Base-by-base conservation (phyloP, 208 protist genomes). In the Leishmania martiniquensis region DNA sequence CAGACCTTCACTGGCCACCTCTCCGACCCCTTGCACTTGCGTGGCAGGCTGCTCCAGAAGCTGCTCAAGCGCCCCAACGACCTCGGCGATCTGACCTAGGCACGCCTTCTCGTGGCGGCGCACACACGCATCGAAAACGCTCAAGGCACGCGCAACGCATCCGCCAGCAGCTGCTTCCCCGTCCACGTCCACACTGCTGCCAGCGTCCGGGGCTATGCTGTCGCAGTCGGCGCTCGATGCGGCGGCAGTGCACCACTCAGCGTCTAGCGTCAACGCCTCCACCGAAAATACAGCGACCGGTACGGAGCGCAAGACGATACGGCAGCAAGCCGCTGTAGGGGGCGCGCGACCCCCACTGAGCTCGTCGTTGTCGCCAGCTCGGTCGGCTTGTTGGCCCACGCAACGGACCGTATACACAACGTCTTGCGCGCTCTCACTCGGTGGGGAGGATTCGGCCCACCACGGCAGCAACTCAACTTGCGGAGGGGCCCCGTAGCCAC, bases 261-360 rank as follows among this genome's bases (percentile, higher is more conserved):
- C 74, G 72, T 77, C 67, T 37, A 72, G 51, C 45, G 78, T 22
- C 10, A 82, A 74, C 44, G 54, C 45, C 34, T 29, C 25, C 9
- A 73, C n/a, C 20, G 78, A 17, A 25, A 76, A 57, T 10, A 82
- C 42, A 0, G 62, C 17, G 1, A 82, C 78, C 5, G 78, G 78
- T 4, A 68, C 49, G 25, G 78, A 77, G 17, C 34, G 70, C 78
- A 82, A n/a, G 39, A 51, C 32, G 15, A 82, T 45, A n/a, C 52
- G 77, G 22, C 77, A 74, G 20, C 10, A 20, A 15, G 17, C 57
- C 12, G 5, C 4, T 63, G 57, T 63, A 3, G 29, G n/a, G 42
- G 65, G 44, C 65, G 22, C 65, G 51, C 29, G 65, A 20, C 29
- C 25, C 65, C n/a, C 2, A 69, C 49, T 44, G 51, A 12, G 22